These are phyloP conservation scores for Polyplosphaeria fusca DNA, from an alignment of 495 filamentous ascomycete species.

Conservation along the genomic window DNA sequence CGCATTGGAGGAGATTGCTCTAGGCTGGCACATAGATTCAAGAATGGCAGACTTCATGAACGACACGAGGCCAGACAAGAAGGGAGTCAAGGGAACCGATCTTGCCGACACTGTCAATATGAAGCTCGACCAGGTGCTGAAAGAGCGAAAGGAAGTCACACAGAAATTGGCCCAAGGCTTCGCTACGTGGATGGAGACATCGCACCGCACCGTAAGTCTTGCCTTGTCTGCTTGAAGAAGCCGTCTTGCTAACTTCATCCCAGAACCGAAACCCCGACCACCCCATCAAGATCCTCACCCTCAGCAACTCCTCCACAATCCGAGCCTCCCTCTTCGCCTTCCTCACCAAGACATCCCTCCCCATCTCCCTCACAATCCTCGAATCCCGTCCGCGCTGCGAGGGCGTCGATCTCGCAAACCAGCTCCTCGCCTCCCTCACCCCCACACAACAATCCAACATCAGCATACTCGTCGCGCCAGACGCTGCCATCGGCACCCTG, in stretches of 20 bases:
- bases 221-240: too few species aligned
- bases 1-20: neutral
- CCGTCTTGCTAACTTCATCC: neutral
- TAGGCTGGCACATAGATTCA: neutral
- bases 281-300: slow-evolving; percentile 12
- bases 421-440: slow-evolving; percentile 43
- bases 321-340: slow-evolving; percentile 1
- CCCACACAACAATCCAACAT: slow-evolving; percentile 30
- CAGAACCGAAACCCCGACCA: neutral
- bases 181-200: too few species aligned
- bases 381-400: slow-evolving; percentile 57
- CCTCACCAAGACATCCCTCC: neutral
- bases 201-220: too few species aligned
- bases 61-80: neutral
- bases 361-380: slow-evolving; percentile 12
- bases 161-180: neutral
- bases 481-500: slow-evolving; percentile 58
- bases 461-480: slow-evolving; percentile 54
- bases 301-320: slow-evolving; percentile 9
- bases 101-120: neutral
- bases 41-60: too few species aligned
- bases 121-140: neutral
- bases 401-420: slow-evolving; percentile 55
- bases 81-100: neutral
- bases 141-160: neutral